A percentile compares a stretch with the other conserved stretches of the same genome.
phyloP scores from a whole-genome alignment of 306 rosid species.

The Psophocarpus tetragonolobus region DNA sequence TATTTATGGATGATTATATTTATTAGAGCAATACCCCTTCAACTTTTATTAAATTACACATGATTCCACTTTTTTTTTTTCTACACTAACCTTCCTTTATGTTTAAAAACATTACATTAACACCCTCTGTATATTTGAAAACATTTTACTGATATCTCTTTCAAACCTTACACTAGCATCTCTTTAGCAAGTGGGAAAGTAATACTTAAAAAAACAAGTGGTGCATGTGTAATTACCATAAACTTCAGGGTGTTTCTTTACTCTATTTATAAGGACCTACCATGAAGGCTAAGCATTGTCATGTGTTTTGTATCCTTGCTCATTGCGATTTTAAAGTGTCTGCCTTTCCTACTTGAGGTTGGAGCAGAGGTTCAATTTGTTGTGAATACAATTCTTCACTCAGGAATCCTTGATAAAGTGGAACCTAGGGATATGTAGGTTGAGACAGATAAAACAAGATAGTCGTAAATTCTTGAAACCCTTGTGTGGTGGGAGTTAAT shows the following conservation, averaged over 20 bases:
- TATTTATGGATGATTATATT: constrained; percentile 8
- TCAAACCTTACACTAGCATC: too few species aligned
- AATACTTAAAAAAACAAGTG: too few species aligned
- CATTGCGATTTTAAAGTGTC: not conserved
- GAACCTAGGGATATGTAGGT: not conserved
- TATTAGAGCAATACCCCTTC: too few species aligned
- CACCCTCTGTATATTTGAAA: too few species aligned
- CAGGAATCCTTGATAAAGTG: constrained; percentile 7
- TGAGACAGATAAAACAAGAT: not conserved
- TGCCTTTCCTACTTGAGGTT: constrained; percentile 8
- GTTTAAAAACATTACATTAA: too few species aligned
- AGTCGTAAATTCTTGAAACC: not conserved
- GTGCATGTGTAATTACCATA: too few species aligned
- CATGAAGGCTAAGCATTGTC: not conserved
- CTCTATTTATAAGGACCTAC: constrained; percentile 3
- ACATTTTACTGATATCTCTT: too few species aligned
- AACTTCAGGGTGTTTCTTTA: too few species aligned
- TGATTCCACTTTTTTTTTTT: too few species aligned
- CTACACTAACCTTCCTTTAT: too few species aligned
- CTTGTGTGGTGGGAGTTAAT: not conserved
- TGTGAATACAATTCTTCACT: not conserved
- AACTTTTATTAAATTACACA: too few species aligned
- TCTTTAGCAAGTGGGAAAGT: too few species aligned
- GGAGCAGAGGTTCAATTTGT: constrained; percentile 23
- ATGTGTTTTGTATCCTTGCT: constrained; percentile 13